Percentiles rank a stretch among this genome's conserved stretches.
Evolutionary conservation across 257 asterid species (phyloP).

Genomic region (Perilla frutescens): DNA sequence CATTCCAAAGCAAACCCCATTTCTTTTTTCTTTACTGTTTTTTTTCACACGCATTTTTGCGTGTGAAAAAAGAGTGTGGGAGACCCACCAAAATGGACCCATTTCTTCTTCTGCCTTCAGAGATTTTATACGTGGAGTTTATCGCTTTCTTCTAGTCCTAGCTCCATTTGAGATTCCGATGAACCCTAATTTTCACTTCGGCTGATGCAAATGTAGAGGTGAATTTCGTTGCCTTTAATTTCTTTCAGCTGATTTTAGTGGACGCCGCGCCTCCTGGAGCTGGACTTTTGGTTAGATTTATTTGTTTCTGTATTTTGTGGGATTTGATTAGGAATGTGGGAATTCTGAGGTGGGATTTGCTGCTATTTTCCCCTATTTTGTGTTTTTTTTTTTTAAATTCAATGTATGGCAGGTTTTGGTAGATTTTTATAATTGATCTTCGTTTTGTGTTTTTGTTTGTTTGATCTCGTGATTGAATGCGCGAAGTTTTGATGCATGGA

Average conservation of each 20-base stretch:
- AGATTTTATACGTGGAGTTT: constrained; percentile 22
- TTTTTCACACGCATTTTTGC: constrained; percentile 27
- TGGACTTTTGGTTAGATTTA: constrained; percentile 26
- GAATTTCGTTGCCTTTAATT: constrained; percentile 22
- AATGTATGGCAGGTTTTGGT: constrained; percentile 29
- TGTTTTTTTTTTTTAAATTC: neutral
- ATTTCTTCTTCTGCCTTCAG: constrained; percentile 10
- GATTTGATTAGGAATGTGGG: constrained; percentile 36
- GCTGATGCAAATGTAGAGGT: constrained; percentile 47
- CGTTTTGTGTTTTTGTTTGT: neutral
- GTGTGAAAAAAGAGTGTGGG: constrained; percentile 33
- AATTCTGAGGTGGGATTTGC: constrained; percentile 37
- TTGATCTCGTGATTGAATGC: constrained; percentile 25
- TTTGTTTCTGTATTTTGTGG: constrained; percentile 21
- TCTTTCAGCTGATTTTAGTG: neutral
- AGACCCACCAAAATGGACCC: constrained; percentile 26
- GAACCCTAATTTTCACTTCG: constrained; percentile 45
- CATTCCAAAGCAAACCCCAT: constrained; percentile 35
- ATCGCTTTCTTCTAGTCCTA: constrained; percentile 1
- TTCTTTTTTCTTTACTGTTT: constrained; percentile 3
- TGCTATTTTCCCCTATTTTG: constrained; percentile 14
- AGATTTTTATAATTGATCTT: neutral
- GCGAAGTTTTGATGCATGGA: constrained; percentile 33
- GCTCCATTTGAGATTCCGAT: constrained; percentile 28
- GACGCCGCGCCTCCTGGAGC: constrained; percentile 31